A percentile compares a stretch with the other conserved stretches of the same genome.
phyloP scores from a whole-genome alignment of 495 filamentous ascomycete genomes.

The Trichoderma virens region DNA sequence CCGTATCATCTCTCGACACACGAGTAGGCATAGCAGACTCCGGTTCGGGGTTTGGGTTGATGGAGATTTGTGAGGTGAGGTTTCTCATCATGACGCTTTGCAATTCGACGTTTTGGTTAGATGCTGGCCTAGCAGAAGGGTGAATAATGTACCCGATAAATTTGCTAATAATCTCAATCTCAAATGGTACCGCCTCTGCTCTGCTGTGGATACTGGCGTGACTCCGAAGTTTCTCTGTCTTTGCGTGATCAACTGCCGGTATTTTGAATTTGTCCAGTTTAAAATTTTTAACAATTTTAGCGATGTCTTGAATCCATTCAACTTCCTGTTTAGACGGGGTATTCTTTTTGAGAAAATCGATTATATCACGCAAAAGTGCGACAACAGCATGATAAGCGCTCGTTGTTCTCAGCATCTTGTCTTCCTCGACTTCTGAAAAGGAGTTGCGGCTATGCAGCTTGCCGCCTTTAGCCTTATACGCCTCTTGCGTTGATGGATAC shows the following conservation, averaged over 20 bases:
- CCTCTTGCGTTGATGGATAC: slow-evolving; percentile 27
- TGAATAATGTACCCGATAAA: not conserved
- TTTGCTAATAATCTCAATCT: not conserved
- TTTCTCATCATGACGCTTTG: no score
- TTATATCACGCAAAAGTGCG: not conserved
- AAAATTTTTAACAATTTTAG: not conserved
- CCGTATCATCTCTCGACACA: no score
- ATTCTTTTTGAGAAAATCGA: not conserved
- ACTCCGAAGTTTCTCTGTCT: not conserved
- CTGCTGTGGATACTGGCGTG: not conserved
- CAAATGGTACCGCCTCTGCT: not conserved
- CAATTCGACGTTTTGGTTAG: no score
- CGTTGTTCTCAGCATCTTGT: slow-evolving; percentile 19
- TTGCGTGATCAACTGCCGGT: not conserved
- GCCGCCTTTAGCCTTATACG: slow-evolving; percentile 20
- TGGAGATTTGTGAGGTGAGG: no score
- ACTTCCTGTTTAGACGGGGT: not conserved
- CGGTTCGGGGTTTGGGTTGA: no score
- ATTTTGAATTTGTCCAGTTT: not conserved
- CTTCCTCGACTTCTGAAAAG: slow-evolving; percentile 12
- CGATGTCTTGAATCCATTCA: not conserved
- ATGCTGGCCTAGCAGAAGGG: no score
- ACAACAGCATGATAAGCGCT: not conserved
- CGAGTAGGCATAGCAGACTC: no score
- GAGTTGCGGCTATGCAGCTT: slow-evolving; percentile 6